Evolutionary conservation across 2,329 filamentous ascomycete genomes (phyloP), one percentile per base, ranked within the genome.

Genomic region (Alternaria arborescens): DNA sequence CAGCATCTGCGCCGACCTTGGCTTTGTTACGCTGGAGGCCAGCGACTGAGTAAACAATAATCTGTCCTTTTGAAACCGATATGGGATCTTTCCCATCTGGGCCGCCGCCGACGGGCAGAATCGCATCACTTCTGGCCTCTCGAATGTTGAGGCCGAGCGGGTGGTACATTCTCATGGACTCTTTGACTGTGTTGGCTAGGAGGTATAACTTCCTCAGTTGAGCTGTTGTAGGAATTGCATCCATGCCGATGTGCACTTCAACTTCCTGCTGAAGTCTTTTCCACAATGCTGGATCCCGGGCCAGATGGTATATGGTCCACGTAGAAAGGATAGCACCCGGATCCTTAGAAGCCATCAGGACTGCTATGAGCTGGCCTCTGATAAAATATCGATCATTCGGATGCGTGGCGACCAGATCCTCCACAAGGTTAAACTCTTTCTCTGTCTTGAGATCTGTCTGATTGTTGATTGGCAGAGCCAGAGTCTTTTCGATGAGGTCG

Each of bases 21-120:
- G 47, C 26, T n/a, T 56, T 52, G 32, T 52, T 58, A 34, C 55
- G 55, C 41, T 58, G 55, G 3, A 58, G 55, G 18, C 55, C 47
- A 38, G 55, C 55, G n/a, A 58, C 55, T 28, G 55, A 58, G 48
- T 58, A 58, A 7, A 58, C 55, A 8, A 58, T 58, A 22, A 58
- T 58, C 5, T 58, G 55, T 8, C 55, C 55, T 32, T 32, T 34
- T n/a, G 55, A 47, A 5, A 60, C 57, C 4, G 57, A 54, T 4
- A 60, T 40, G 7, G 51, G 51, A 14, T 50, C 51, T 10, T 24
- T 41, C 0, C 57, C 57, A 12, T 60, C 57, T 20, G 22, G 28
- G 10, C 57, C 57, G 26, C 57, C 52, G 1, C 57, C 57, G 5
- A 54, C 51, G 6, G 57, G 57, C 10, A 60, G 36, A 18, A 40